Conservation (phyloP, 495 filamentous ascomycete genomes). For the Aspergillus nanangensis region DNA sequence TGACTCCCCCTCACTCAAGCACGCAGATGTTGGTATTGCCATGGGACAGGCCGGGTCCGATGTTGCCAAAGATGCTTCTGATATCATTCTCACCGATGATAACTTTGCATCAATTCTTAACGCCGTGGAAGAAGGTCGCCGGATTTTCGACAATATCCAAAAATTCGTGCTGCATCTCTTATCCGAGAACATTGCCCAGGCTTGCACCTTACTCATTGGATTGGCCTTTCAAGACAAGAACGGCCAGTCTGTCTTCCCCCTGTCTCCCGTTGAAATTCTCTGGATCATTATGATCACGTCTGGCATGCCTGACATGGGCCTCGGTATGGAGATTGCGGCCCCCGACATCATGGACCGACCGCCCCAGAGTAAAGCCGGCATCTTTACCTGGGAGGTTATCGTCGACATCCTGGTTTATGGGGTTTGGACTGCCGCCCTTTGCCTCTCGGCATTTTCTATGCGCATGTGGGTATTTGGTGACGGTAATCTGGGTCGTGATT, state of each 20-base stretch:
- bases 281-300: constrained; percentile 79
- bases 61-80: constrained; percentile 79
- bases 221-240: constrained; percentile 63
- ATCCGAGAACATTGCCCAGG: constrained; percentile 68
- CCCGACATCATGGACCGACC: constrained; percentile 64
- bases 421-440: constrained; percentile 64
- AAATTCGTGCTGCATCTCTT: constrained; percentile 73
- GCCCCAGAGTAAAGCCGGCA: constrained; percentile 59
- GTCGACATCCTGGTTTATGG: constrained; percentile 67
- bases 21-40: constrained; percentile 80
- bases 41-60: constrained; percentile 77
- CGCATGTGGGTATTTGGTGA: constrained; percentile 64
- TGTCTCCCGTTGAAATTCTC: constrained; percentile 72
- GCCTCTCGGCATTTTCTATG: constrained; percentile 58
- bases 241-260: constrained; percentile 64
- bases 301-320: constrained; percentile 67
- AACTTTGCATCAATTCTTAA: constrained; percentile 81
- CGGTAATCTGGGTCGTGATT: constrained; percentile 56
- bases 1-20: constrained; percentile 75
- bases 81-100: constrained; percentile 79
- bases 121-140: constrained; percentile 66
- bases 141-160: constrained; percentile 74
- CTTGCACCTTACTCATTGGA: constrained; percentile 62
- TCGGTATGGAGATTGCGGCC: constrained; percentile 64
- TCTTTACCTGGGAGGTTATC: constrained; percentile 66